Base-by-base conservation (phyloP, 2,329 filamentous ascomycete genomes). In the Fusarium falciforme region DNA sequence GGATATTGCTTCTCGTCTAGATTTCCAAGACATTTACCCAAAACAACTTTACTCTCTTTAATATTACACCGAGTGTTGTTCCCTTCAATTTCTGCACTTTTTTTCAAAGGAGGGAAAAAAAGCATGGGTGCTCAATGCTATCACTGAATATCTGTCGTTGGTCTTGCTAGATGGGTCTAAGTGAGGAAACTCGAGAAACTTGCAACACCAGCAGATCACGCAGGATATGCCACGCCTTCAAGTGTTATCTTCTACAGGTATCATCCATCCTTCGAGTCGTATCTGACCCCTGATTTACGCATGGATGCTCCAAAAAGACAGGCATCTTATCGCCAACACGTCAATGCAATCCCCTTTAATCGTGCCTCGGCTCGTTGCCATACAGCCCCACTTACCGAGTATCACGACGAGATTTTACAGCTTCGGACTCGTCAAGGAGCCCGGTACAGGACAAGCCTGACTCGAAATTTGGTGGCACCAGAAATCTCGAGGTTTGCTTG, bases 291-390 rank as follows among this genome's bases (percentile, higher is more conserved):
- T 57, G 54, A 57, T 57, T 57, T 27, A n/a, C 54, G 54, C 33
- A 57, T 36, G 54, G 54, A 36, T 57, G 33, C 16, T 36, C 29
- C 31, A n/a, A 35, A 57, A 57, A 38, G 31, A 38, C 33, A 29
- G 6, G 31, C 33, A 36, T 35, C 54, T 38, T 59, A 40, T 59
- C 55, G 6, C 33, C 49, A 54, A 54, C 33, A 36, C 14, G 17
- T 59, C 33, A 38, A 38, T 58, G 35, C 35, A 16, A 38, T 38
- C 55, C 52, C 35, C 55, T 38, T 59, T 38, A 65, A 61, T 69
- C 61, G 60, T 75, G 70, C 73, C 73, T 75, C 73, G 73, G 73
- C 64, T 71, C 40, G 20, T 71, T 17, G 35, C n/a, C 16, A 62
- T 38, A 6, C 20, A 42, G 60, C 67, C 70, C 73, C 70, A 75